Conservation (phyloP, 1,139 yeast genomes). For the Geotrichum citri-aurantii region DNA sequence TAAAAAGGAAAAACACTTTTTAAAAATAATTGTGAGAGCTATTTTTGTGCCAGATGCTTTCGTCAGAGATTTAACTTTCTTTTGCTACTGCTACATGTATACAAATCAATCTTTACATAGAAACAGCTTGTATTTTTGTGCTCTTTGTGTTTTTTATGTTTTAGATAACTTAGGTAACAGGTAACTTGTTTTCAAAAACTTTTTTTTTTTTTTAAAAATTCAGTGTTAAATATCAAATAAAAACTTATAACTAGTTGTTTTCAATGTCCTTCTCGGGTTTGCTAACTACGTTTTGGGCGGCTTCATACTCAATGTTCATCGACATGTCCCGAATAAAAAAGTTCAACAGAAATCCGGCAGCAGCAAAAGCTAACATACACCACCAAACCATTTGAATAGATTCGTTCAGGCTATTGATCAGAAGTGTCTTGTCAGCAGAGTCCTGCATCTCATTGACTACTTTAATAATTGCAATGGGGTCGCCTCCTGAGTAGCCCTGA, state of each 20-base stretch:
- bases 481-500: conserved; percentile 17
- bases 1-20: too few species aligned
- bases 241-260: not conserved
- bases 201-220: too few species aligned
- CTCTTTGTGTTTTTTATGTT: not conserved
- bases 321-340: conserved; percentile 27
- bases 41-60: not conserved
- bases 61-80: too few species aligned
- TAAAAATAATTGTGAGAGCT: not conserved
- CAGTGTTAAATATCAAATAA: too few species aligned
- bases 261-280: conserved; percentile 1
- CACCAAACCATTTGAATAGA: conserved; percentile 24
- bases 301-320: conserved; percentile 23
- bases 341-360: conserved; percentile 22
- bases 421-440: conserved; percentile 18
- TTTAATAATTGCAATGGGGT: conserved; percentile 25
- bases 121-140: too few species aligned
- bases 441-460: conserved; percentile 21
- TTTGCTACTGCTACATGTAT: too few species aligned
- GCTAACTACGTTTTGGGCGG: conserved; percentile 23
- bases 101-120: too few species aligned
- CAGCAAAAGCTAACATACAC: conserved; percentile 25
- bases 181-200: not conserved
- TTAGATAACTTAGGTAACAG: not conserved
- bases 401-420: conserved; percentile 21